Conservation (phyloP, 306 rosid genomes). For the Cercis canadensis region DNA sequence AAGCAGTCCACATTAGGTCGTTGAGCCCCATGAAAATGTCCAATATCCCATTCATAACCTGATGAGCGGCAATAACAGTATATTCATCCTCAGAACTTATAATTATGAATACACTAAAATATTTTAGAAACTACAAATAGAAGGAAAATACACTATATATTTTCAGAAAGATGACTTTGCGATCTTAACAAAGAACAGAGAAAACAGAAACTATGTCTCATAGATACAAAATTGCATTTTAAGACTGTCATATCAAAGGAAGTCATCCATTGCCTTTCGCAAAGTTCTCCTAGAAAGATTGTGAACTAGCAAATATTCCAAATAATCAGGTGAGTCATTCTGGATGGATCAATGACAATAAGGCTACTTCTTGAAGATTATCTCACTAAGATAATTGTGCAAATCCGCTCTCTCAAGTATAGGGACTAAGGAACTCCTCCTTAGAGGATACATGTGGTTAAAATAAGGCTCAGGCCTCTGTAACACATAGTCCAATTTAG, state of each 20-base stretch:
- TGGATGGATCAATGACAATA: not conserved
- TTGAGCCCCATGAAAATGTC: conserved; percentile 81
- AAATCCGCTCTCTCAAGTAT: not conserved
- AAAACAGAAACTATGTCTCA: no score
- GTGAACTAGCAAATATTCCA: not conserved
- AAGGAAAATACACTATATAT: conserved; percentile 10
- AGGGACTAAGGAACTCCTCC: no score
- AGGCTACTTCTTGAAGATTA: not conserved
- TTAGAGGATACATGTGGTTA: conserved; percentile 15
- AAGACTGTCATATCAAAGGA: not conserved
- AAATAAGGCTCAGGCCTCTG: conserved; percentile 8
- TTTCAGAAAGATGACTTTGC: not conserved
- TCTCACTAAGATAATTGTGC: conserved; percentile 10
- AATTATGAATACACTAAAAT: conserved; percentile 26
- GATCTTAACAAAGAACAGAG: conserved; percentile 1
- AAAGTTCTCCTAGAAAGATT: not conserved
- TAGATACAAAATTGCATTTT: not conserved
- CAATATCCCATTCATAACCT: conserved; percentile 98
- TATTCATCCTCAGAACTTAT: conserved; percentile 36
- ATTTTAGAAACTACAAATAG: conserved; percentile 12
- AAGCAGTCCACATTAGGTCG: conserved; percentile 92
- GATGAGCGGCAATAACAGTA: conserved; percentile 45
- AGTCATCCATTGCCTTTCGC: no score
- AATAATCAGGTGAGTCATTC: conserved; percentile 3
- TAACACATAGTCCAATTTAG: conserved; percentile 3